Percentiles rank a stretch among this genome's conserved stretches.
These are phyloP conservation scores for Pistacia vera DNA, from an alignment of 345 rosid genomes.

Conservation along the genomic window DNA sequence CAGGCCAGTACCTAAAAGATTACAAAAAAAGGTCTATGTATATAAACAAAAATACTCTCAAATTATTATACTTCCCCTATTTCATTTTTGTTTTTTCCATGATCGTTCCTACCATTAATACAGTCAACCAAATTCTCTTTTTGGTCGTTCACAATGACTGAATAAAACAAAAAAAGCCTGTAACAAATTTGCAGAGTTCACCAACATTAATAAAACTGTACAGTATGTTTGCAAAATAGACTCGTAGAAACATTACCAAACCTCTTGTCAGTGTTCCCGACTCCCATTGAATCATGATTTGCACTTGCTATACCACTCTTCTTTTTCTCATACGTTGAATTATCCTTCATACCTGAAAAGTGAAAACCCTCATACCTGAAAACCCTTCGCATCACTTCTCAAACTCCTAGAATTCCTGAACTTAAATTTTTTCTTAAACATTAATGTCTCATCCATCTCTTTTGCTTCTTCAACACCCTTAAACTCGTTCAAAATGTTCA, in stretches of 20 bases:
- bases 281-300: conserved; percentile 21
- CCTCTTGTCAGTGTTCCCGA: conserved; percentile 19
- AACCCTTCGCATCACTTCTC: conserved; percentile 46
- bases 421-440: conserved; percentile 58
- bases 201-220: background rate
- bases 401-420: conserved; percentile 36
- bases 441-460: conserved; percentile 33
- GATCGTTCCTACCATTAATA: background rate
- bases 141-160: background rate
- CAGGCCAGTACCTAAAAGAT: conserved; percentile 49
- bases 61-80: background rate
- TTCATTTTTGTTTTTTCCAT: background rate
- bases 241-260: conserved; percentile 42
- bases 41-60: conserved; percentile 2
- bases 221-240: background rate
- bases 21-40: conserved; percentile 13
- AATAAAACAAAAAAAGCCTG: background rate
- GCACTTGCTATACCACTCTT: background rate
- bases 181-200: background rate
- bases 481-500: conserved; percentile 30
- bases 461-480: conserved; percentile 20
- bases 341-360: conserved; percentile 33
- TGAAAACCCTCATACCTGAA: too few species aligned
- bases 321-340: conserved; percentile 7
- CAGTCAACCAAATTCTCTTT: background rate